Evolutionary conservation across 495 filamentous ascomycete species (phyloP), one percentile per base, ranked within the genome.

Genomic region (Neurospora sp.): DNA sequence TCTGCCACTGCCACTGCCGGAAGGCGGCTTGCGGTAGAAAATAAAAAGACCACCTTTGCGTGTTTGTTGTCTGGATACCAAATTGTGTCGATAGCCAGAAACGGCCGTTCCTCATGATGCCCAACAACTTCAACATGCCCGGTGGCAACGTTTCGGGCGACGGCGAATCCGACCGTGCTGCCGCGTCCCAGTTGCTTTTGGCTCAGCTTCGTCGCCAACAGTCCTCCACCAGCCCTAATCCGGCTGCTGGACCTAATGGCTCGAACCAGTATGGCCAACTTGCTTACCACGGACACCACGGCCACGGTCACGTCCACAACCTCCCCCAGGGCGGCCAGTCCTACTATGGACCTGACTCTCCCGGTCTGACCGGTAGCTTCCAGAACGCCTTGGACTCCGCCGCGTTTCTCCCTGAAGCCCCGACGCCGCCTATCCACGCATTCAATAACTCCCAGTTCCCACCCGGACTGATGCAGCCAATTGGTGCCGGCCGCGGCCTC

Each of bases 321-420:
- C 70, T 77, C 72, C 80, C 80, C 74, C 82, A 82, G 69, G 76
- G 74, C 70, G 66, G 37, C 31, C 82, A 82, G 75, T 75, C 82
- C 10, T 85, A 78, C 73, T 85, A 85, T 70, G 79, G 79, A 48
- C 31, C 77, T 62, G 81, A 80, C 70, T 82, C 81, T 37, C 81
- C 81, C 39, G 79, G 71, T 73, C 71, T 79, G 16, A 31, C 71
- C 35, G 74, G 39, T 72, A 71, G 75, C 71, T 78, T 75, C 48
- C 75, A 76, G 40, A 35, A 76, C 16, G 69, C 75, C 69, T 75
- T 78, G 39, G 80, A 84, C 42, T 82, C 83, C 42, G 83, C 83
- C 72, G 83, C 83, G 44, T 83, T 83, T 54, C 78, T 82, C 44
- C 85, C 84, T 71, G 81, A 84, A 42, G 85, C 84, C 62, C 84